Conservation (phyloP, 2,329 filamentous ascomycete species). For the Emericellopsis cladophorae region DNA sequence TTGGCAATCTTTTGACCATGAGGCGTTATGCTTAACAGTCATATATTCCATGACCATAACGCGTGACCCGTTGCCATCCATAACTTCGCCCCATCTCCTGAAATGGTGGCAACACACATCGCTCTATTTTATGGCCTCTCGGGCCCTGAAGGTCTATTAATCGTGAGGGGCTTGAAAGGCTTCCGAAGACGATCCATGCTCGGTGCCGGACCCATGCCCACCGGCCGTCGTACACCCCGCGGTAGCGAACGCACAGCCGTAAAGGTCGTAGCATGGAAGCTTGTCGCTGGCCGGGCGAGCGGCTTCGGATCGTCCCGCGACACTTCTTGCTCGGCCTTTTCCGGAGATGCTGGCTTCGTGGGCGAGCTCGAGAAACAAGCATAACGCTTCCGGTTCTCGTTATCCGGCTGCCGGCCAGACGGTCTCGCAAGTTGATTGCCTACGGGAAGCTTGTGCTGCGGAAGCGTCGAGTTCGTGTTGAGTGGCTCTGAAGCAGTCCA, state of each 20-base stretch:
- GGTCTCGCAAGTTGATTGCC: slow-evolving; percentile 21
- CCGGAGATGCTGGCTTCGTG: slow-evolving; percentile 13
- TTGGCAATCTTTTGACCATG: background rate
- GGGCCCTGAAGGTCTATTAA: slow-evolving; percentile 25
- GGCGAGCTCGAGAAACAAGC: slow-evolving; percentile 47
- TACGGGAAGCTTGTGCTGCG: slow-evolving; percentile 27
- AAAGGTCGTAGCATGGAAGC: slow-evolving; percentile 41
- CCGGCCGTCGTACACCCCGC: slow-evolving; percentile 28
- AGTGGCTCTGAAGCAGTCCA: slow-evolving; percentile 5
- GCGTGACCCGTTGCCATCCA: background rate
- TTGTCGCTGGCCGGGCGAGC: slow-evolving; percentile 19
- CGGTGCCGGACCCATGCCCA: slow-evolving; percentile 29
- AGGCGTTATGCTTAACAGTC: slow-evolving; percentile 5
- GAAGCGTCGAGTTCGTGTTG: slow-evolving; percentile 16
- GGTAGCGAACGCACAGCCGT: slow-evolving; percentile 18
- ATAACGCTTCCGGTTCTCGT: slow-evolving; percentile 30
- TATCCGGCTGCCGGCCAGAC: slow-evolving; percentile 10
- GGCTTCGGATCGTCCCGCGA: slow-evolving; percentile 10
- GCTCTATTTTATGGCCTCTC: background rate
- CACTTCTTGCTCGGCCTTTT: slow-evolving; percentile 8
- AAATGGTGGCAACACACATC: background rate
- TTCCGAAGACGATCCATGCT: slow-evolving; percentile 37
- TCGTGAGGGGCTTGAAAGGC: slow-evolving; percentile 45
- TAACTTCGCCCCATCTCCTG: background rate
- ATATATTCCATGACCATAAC: background rate